Percentiles rank a stretch among this genome's conserved stretches.
Conservation (phyloP, 257 asterid species). For the Echites panduratus region DNA sequence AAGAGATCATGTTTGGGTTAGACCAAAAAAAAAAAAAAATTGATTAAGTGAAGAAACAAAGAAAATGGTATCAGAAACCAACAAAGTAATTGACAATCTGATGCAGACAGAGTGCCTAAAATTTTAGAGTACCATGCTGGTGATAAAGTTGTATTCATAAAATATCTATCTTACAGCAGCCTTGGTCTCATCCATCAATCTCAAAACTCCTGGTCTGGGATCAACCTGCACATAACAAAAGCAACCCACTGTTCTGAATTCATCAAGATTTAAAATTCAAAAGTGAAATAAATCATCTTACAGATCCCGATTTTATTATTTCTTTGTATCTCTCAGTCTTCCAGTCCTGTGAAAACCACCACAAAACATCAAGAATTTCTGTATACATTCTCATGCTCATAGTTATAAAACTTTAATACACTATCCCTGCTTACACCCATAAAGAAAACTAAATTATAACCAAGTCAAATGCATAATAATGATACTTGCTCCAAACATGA, state of each 20-base stretch:
- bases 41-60: not conserved
- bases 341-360: conserved; percentile 68
- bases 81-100: not conserved
- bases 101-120: conserved; percentile 8
- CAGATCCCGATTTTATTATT: conserved; percentile 86
- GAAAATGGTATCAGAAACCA: not conserved
- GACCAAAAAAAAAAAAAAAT: not conserved
- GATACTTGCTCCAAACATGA: not conserved
- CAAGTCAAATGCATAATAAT: not conserved
- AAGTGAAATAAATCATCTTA: conserved; percentile 29
- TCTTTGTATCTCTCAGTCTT: conserved; percentile 96
- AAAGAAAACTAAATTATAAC: not conserved
- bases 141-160: conserved; percentile 15
- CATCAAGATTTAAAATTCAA: conserved; percentile 6
- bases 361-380: not conserved
- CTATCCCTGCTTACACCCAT: not conserved
- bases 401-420: no score
- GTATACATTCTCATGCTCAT: not conserved
- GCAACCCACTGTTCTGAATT: conserved; percentile 2
- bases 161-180: conserved; percentile 68
- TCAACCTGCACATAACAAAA: conserved; percentile 56
- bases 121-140: conserved; percentile 13
- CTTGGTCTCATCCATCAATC: conserved; percentile 95
- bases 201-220: conserved; percentile 93
- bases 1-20: not conserved